Base-by-base conservation (phyloP, 31 red algal genomes). In the Pterothamnion heteromorphum region DNA sequence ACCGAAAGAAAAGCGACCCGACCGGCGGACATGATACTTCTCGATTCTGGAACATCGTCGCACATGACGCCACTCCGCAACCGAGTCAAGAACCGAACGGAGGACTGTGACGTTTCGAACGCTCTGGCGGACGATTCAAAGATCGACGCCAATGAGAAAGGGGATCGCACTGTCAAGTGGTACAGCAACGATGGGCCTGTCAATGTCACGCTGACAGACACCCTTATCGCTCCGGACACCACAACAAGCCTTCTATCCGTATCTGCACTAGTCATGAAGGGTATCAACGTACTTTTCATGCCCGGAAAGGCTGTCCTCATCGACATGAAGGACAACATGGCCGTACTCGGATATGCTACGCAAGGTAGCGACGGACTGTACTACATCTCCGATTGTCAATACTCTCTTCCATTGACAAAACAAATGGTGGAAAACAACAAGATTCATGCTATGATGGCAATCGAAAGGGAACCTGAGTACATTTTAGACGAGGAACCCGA, bases 231-330 rank as follows among this genome's bases (percentile, higher is more conserved):
- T 0, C 34, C 90, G 4, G 14, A 84, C 37, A 35, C 43, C 3
- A 28, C 90, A 1, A 92, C 43, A 30, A 92, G 76, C 37, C 74
- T 92, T 2, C 74, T 92, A 1, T 92, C 90, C 0, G 0, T 92
- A 3, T 43, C 74, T 0, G 90, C 90, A 2, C 38, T 84, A 26
- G 72, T 71, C 24, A 41, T 3, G 0, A 23, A 93, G 28, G 80
- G 36, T 31, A 86, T 87, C 2, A 33, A 34, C 4, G 91, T 74
- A 0, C 37, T 87, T 2, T 93, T 93, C 35, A 87, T 87, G 43
- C 82, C 80, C 0, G 0, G 1, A 1, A 31, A 9, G 39, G 80
- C 91, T 0, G 41, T 87, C 18, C 35, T 93, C 9, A 88, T 93
- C 35, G 91, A 93, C 81, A 41, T 74, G 0, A 44, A 86, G 4